Evolutionary conservation across 768 basidiomycete species (phyloP).

Genomic region (Boletus sp.): DNA sequence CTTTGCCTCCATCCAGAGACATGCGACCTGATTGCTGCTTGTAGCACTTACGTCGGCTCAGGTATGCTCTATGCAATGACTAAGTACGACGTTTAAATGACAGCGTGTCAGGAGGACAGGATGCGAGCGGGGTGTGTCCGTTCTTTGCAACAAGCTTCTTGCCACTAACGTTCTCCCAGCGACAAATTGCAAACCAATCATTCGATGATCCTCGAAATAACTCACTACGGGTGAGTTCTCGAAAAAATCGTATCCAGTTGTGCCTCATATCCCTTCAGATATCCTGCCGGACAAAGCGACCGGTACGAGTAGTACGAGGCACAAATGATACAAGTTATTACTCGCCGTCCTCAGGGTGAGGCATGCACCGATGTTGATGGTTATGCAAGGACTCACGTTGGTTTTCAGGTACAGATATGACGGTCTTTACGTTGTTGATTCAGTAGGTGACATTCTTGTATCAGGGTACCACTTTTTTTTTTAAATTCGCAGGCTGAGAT

Average conservation of each 20-base stretch:
- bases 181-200: slow-evolving; percentile 24
- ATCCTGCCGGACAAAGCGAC: slow-evolving; percentile 31
- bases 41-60: slow-evolving; percentile 31
- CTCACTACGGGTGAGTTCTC: slow-evolving; percentile 18
- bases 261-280: slow-evolving; percentile 20
- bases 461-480: not conserved
- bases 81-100: not conserved
- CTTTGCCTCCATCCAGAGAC: not conserved
- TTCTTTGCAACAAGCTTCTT: not conserved
- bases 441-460: slow-evolving; percentile 11
- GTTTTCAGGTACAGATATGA: slow-evolving; percentile 32
- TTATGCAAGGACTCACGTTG: not conserved
- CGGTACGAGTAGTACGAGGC: slow-evolving; percentile 41
- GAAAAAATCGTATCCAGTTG: no score
- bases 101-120: slow-evolving; percentile 24
- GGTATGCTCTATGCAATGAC: slow-evolving; percentile 9
- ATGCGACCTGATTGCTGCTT: no score
- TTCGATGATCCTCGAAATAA: slow-evolving; percentile 21
- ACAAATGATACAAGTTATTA: slow-evolving; percentile 12
- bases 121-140: slow-evolving; percentile 11
- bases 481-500: slow-evolving; percentile 18
- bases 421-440: slow-evolving; percentile 30
- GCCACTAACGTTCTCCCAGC: slow-evolving; percentile 12
- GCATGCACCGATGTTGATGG: not conserved
- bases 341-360: slow-evolving; percentile 26